Base-by-base conservation (phyloP, 2,329 filamentous ascomycete species). In the Metarhizium robertsii region DNA sequence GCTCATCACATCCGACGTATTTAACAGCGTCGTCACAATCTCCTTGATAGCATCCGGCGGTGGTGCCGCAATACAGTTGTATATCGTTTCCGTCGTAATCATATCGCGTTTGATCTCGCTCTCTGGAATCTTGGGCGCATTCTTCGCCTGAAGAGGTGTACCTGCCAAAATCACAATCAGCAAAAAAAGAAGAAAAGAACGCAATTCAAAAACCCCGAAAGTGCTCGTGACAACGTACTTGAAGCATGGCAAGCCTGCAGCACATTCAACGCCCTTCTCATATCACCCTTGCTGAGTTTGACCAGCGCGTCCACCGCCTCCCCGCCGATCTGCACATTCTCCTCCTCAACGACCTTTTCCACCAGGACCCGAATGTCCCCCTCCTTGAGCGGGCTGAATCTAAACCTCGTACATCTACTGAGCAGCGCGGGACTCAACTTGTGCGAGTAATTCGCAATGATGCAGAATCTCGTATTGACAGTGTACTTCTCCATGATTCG, bases 401-500 rank as follows among this genome's bases (percentile, higher is more conserved):
- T 80, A 71, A 99, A 99, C 42, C 94, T 79, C 10, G 94, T 99
- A 73, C 94, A 99, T 64, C 94, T 80, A 51, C 92, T 97, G 53
- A 99, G 77, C 47, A 99, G 78, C 0, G 94, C 94, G 0, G 94
- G 92, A 13, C 90, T 95, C 43, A 99, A 84, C 72, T 99, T 99
- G 76, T 99, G 94, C 34, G 94, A 94, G 72, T 99, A 99, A 74
- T 99, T 99, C 64, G 94, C 94, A 64, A 99, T 97, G 67, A 99
- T 90, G 75, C 92, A 97, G 75, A 99, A 99, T 53, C 94, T 81
- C 2, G 94, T 96, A 74, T 99, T 99, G 58, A 89, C 89, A 0
- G 94, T 99, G 75, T 99, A 99, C 74, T 96, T 96, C 69, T 99
- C 94, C 94, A 99, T 99, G 67, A 99, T 97, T 50, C 94, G 80